A percentile compares a stretch with the other conserved stretches of the same genome.
phyloP scores from a whole-genome alignment of 169 alveolate genomes.

The Eimeria necatrix region DNA sequence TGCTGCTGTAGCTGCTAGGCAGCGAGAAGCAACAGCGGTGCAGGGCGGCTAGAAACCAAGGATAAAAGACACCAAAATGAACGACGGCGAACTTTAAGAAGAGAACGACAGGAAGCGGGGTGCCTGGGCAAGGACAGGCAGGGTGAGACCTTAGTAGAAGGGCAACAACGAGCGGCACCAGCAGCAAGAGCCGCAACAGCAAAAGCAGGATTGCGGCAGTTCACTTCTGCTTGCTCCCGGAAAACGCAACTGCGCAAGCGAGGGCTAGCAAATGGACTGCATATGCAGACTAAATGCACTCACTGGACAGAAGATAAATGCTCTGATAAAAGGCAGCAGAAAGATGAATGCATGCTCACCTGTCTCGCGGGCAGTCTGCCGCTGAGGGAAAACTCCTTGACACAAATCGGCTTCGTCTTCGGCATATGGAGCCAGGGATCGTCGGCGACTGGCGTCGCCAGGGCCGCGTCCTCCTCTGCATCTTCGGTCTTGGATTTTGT shows the following conservation, averaged over 20 bases:
- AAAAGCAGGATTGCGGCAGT: too few species aligned
- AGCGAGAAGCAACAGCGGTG: neutral
- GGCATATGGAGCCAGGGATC: constrained; percentile 70
- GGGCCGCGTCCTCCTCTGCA: neutral
- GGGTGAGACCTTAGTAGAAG: too few species aligned
- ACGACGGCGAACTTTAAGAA: too few species aligned
- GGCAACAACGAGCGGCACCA: neutral
- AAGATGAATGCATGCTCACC: neutral
- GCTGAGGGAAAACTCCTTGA: constrained; percentile 30
- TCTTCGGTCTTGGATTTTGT: neutral
- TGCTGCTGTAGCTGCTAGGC: neutral
- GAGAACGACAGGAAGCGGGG: too few species aligned
- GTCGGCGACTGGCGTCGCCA: neutral
- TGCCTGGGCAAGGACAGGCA: too few species aligned
- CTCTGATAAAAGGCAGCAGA: neutral
- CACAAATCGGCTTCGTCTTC: constrained; percentile 31
- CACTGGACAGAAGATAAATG: neutral
- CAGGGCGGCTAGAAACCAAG: neutral
- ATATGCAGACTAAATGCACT: too few species aligned
- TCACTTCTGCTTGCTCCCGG: neutral
- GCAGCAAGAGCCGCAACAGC: neutral
- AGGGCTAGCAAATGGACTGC: neutral
- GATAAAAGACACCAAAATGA: too few species aligned
- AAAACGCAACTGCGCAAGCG: neutral
- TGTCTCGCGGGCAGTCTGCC: constrained; percentile 37